phyloP scores from a whole-genome alignment of 129 eudicot genomes.

The Logfia minima region DNA sequence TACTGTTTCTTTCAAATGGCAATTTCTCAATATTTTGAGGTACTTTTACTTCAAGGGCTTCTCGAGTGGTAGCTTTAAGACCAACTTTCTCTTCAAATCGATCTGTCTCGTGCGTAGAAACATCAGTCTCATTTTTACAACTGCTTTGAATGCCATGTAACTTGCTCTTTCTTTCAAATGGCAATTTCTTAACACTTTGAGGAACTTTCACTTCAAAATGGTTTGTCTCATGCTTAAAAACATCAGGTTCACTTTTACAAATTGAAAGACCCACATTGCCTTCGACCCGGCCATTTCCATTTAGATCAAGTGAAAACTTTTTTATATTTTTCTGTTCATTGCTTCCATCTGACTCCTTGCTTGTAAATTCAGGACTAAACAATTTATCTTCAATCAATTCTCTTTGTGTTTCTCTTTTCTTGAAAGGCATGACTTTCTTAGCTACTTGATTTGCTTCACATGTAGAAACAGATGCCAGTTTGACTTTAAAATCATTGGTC shows the following conservation, averaged over 20 bases:
- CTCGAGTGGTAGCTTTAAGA: conserved; percentile 16
- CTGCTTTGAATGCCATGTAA: conserved; percentile 32
- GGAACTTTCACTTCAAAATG: conserved; percentile 30
- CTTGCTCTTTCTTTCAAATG: conserved; percentile 44
- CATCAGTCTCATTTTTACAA: conserved; percentile 37
- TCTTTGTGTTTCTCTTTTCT: conserved; percentile 44
- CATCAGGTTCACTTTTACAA: conserved; percentile 40
- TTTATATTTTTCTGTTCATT: conserved; percentile 41
- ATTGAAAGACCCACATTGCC: conserved; percentile 31
- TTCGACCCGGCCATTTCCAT: conserved; percentile 33
- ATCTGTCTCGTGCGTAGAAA: conserved; percentile 32
- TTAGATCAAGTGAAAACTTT: conserved; percentile 40
- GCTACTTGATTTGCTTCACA: conserved; percentile 39
- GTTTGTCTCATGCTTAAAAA: conserved; percentile 30
- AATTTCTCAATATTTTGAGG: conserved; percentile 18
- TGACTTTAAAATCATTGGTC: conserved; percentile 38
- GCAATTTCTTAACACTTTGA: conserved; percentile 15
- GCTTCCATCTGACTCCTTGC: conserved; percentile 42
- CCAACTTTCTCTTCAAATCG: conserved; percentile 31
- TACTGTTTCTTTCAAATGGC: conserved; percentile 40
- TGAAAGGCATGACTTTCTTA: conserved; percentile 40
- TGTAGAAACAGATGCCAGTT: conserved; percentile 26
- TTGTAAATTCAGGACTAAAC: conserved; percentile 28
- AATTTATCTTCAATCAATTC: conserved; percentile 32
- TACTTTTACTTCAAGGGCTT: background rate